A percentile compares a stretch with the other conserved stretches of the same genome.
Evolutionary conservation across 140 eudicot species (phyloP).

Genomic region (Ambrosia hybrid): DNA sequence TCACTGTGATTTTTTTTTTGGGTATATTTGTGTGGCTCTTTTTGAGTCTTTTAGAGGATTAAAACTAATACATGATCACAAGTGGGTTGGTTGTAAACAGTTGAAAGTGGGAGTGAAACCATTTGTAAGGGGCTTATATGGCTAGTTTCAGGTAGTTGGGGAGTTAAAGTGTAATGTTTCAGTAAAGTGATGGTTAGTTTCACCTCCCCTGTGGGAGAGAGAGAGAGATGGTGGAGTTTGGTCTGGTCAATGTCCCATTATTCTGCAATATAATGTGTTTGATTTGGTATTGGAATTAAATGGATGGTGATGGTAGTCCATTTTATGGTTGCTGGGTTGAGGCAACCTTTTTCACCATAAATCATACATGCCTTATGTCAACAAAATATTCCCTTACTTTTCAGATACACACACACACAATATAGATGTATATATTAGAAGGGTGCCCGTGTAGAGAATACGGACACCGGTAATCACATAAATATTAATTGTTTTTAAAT

Average conservation of each 20-base stretch:
- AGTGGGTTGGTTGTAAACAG: slow-evolving; percentile 14
- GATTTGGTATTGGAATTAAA: slow-evolving; percentile 22
- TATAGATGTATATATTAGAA: no score
- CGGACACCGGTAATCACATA: no score
- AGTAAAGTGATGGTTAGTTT: slow-evolving; percentile 25
- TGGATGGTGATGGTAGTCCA: slow-evolving; percentile 29
- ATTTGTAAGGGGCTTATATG: slow-evolving; percentile 28
- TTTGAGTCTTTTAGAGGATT: not conserved
- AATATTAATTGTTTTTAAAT: no score
- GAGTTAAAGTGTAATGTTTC: slow-evolving; percentile 21
- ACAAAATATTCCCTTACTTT: slow-evolving; percentile 11
- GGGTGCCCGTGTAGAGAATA: no score
- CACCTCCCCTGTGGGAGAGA: slow-evolving; percentile 20
- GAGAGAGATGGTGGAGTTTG: slow-evolving; percentile 27
- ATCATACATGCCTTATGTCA: slow-evolving; percentile 17
- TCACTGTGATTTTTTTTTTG: not conserved
- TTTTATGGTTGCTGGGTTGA: slow-evolving; percentile 20
- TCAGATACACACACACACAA: slow-evolving; percentile 17
- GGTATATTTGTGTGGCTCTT: slow-evolving; percentile 4
- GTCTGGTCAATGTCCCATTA: slow-evolving; percentile 40
- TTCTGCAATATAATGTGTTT: slow-evolving; percentile 30
- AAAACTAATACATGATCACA: not conserved
- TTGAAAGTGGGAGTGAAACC: slow-evolving; percentile 8
- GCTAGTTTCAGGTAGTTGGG: slow-evolving; percentile 23
- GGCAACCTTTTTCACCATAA: slow-evolving; percentile 24